Percentiles rank a stretch among this genome's conserved stretches.
Evolutionary conservation across 139 green algal species (phyloP).

Genomic region (Yamagishiella unicocca): DNA sequence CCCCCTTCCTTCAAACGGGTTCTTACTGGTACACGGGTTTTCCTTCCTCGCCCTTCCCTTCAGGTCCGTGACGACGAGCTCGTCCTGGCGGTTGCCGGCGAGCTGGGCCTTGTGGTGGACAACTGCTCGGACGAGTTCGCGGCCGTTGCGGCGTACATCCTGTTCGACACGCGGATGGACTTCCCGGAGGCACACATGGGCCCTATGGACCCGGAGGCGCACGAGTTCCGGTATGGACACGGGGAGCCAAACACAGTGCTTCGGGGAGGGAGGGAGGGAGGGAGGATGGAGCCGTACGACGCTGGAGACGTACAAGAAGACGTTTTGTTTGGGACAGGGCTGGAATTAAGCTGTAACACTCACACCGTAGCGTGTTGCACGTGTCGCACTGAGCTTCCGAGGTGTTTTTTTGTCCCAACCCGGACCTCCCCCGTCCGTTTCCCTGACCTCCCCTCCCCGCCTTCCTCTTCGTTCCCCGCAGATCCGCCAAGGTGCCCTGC

Average conservation of each 20-base stretch:
- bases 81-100: slow-evolving; percentile 40
- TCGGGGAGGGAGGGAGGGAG: too few relatives aligned
- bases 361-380: too few relatives aligned
- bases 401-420: too few relatives aligned
- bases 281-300: too few relatives aligned
- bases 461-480: slow-evolving; percentile 8
- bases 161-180: slow-evolving; percentile 77
- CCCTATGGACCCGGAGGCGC: slow-evolving; percentile 54
- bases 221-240: slow-evolving; percentile 64
- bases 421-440: background rate
- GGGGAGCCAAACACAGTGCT: too few relatives aligned
- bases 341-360: too few relatives aligned
- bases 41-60: background rate
- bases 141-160: slow-evolving; percentile 59
- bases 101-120: slow-evolving; percentile 52
- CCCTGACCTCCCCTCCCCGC: background rate
- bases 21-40: too few relatives aligned
- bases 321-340: too few relatives aligned
- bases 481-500: slow-evolving; percentile 49
- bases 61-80: slow-evolving; percentile 48
- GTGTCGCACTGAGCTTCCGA: too few relatives aligned
- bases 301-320: too few relatives aligned
- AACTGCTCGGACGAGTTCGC: slow-evolving; percentile 46
- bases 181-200: slow-evolving; percentile 63
- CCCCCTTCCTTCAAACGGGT: too few relatives aligned